These are phyloP conservation scores for Trametes sanguinea DNA, from an alignment of 768 basidiomycete genomes.

Conservation along the genomic window DNA sequence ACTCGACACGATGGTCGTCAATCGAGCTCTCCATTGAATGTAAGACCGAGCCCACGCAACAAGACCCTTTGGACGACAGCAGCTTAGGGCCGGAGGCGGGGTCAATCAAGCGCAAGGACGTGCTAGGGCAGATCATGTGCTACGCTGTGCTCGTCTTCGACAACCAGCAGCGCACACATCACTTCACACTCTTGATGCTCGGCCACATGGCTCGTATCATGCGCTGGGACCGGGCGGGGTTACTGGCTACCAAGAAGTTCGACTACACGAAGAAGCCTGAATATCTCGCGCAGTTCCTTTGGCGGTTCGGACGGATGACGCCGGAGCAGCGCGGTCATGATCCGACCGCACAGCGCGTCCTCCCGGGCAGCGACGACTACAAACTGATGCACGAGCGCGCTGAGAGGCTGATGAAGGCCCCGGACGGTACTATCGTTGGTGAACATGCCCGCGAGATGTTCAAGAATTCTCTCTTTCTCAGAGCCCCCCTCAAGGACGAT, in stretches of 20 bases:
- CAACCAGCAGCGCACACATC: constrained; percentile 2
- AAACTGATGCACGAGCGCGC: neutral
- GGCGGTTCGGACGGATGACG: neutral
- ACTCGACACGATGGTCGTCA: neutral
- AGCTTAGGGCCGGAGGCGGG: neutral
- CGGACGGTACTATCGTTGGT: neutral
- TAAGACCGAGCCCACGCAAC: neutral
- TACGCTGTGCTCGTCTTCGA: constrained; percentile 5
- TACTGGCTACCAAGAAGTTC: constrained; percentile 1
- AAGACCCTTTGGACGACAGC: constrained; percentile 2
- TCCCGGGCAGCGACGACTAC: neutral
- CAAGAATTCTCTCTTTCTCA: neutral
- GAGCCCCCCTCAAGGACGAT: too few species aligned
- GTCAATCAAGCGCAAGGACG: neutral
- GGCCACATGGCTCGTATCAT: constrained; percentile 4
- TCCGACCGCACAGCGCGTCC: neutral
- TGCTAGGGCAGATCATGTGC: constrained; percentile 1
- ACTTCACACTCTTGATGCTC: constrained; percentile 6
- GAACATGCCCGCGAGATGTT: neutral
- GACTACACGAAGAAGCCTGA: constrained; percentile 2
- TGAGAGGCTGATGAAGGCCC: neutral
- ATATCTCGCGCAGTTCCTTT: constrained; percentile 5
- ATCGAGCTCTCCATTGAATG: constrained; percentile 5
- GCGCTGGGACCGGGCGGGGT: constrained; percentile 4
- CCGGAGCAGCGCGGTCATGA: constrained; percentile 4